Percentiles rank a stretch among this genome's conserved stretches.
Conservation (phyloP, 768 basidiomycete species). For the Leccinellum rugosiceps region DNA sequence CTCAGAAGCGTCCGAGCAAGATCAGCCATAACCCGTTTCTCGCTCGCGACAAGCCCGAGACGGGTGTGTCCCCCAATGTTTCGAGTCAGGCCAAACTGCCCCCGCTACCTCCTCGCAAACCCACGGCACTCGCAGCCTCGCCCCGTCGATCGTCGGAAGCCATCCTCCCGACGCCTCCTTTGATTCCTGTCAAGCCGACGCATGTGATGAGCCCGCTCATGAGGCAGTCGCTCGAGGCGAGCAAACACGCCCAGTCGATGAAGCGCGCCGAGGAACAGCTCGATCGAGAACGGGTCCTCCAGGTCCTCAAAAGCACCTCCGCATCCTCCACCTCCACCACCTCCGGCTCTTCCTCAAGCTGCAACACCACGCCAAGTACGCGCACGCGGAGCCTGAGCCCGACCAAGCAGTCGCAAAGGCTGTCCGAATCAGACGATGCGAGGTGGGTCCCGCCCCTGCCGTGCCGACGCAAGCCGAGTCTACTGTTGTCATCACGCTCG, state of each 20-base stretch:
- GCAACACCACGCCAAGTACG: not conserved
- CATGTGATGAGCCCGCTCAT: slow-evolving; percentile 66
- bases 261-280: slow-evolving; percentile 67
- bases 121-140: slow-evolving; percentile 16
- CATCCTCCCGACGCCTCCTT: slow-evolving; percentile 8
- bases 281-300: slow-evolving; percentile 66
- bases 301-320: slow-evolving; percentile 66
- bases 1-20: slow-evolving; percentile 17
- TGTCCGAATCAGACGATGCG: slow-evolving; percentile 19
- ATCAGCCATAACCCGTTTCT: slow-evolving; percentile 33
- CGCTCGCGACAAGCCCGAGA: slow-evolving; percentile 19
- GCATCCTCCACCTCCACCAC: slow-evolving; percentile 18
- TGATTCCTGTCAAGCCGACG: slow-evolving; percentile 23
- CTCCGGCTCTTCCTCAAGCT: not conserved
- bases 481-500: slow-evolving; percentile 31
- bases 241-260: slow-evolving; percentile 65
- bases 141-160: slow-evolving; percentile 22
- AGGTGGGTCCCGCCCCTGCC: slow-evolving; percentile 34
- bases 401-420: slow-evolving; percentile 16
- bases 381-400: slow-evolving; percentile 34
- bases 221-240: slow-evolving; percentile 70
- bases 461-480: slow-evolving; percentile 34
- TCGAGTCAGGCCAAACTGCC: slow-evolving; percentile 24
- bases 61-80: not conserved
- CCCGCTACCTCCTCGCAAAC: slow-evolving; percentile 37